Percentiles rank a stretch among this genome's conserved stretches.
Evolutionary conservation across 2,329 filamentous ascomycete genomes (phyloP).

Genomic region (Coniochaeta prunicola): DNA sequence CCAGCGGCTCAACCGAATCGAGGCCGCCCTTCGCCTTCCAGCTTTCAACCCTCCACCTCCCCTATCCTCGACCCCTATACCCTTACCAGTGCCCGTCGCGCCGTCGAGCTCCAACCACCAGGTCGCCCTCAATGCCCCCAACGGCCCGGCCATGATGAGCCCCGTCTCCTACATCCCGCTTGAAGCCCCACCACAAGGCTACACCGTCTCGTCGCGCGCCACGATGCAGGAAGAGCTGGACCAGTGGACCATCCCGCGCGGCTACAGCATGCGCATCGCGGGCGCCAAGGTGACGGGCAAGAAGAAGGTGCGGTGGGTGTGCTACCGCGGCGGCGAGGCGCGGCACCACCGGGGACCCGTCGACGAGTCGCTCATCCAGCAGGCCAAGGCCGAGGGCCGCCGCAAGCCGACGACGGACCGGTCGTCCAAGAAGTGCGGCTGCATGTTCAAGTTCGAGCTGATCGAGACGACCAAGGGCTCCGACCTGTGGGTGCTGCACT

Average conservation of each 20-base stretch:
- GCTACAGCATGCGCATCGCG: constrained; percentile 30
- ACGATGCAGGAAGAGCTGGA: constrained; percentile 28
- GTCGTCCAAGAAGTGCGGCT: constrained; percentile 27
- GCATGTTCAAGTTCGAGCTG: constrained; percentile 28
- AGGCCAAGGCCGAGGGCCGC: constrained; percentile 19
- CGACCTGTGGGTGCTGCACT: constrained; percentile 28
- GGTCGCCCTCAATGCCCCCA: not conserved
- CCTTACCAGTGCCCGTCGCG: constrained; percentile 3
- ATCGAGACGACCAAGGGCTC: constrained; percentile 24
- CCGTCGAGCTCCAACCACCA: constrained; percentile 1
- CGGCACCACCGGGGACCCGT: constrained; percentile 20
- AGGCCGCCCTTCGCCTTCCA: constrained; percentile 12
- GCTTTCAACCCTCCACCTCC: not conserved
- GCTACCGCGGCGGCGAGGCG: constrained; percentile 27
- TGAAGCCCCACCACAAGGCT: constrained; percentile 26
- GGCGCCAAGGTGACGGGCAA: constrained; percentile 27
- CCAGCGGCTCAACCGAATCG: constrained; percentile 21
- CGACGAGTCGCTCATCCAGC: constrained; percentile 14
- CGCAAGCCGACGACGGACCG: constrained; percentile 26
- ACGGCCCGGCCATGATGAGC: constrained; percentile 3
- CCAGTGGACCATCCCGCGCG: constrained; percentile 25
- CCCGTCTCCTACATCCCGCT: constrained; percentile 13
- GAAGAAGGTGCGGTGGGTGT: constrained; percentile 29
- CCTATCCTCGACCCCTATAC: constrained; percentile 2
- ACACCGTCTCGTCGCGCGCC: constrained; percentile 21